A percentile compares a stretch with the other conserved stretches of the same genome.
Evolutionary conservation across 2,329 filamentous ascomycete species (phyloP).

Genomic region (Trichoderma guizhouense): DNA sequence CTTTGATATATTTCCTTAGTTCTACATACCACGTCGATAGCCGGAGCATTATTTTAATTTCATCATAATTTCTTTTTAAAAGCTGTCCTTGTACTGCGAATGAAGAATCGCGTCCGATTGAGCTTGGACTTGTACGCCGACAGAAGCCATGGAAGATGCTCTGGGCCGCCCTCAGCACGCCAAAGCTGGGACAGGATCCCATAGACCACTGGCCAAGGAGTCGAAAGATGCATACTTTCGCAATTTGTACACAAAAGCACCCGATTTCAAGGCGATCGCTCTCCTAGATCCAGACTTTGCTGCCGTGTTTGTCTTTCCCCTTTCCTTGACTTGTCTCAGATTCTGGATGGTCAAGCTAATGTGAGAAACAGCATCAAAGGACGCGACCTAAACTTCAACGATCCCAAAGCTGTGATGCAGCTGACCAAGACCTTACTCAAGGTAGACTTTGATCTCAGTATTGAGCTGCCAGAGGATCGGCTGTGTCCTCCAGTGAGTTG

Average conservation of each 20-base stretch:
- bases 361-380: constrained; percentile 26
- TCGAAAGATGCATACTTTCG: constrained; percentile 34
- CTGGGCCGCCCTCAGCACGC: not conserved
- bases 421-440: constrained; percentile 77
- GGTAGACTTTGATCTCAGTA: constrained; percentile 67
- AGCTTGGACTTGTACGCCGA: not conserved
- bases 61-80: not conserved
- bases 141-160: not conserved
- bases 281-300: constrained; percentile 42
- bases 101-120: not conserved
- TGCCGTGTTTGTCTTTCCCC: constrained; percentile 35
- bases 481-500: constrained; percentile 75
- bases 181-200: not conserved
- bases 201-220: not conserved
- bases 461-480: constrained; percentile 72
- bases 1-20: not conserved
- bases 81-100: too few relatives aligned
- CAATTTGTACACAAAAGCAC: constrained; percentile 39
- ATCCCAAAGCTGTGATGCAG: constrained; percentile 73
- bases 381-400: constrained; percentile 71
- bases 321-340: constrained; percentile 9
- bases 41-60: not conserved
- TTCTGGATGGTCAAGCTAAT: not conserved
- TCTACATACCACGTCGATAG: not conserved
- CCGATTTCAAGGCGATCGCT: constrained; percentile 44